These are phyloP conservation scores for Microbotryum intermedium DNA, from an alignment of 1,284 basidiomycete species.

Conservation along the genomic window DNA sequence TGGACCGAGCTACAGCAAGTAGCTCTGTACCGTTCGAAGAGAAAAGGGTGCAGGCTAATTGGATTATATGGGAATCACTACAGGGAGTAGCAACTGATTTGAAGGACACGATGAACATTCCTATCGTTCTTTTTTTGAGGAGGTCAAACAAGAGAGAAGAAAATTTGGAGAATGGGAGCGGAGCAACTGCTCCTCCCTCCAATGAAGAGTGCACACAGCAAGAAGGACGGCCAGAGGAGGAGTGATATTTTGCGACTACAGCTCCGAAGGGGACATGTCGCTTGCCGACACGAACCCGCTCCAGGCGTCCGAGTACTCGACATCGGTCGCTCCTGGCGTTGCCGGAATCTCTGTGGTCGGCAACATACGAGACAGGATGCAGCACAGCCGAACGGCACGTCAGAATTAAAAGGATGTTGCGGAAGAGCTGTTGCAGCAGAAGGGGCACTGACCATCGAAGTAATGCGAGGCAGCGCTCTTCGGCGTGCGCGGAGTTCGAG, in stretches of 20 bases:
- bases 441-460: conserved; percentile 63
- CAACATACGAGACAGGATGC: conserved; percentile 3
- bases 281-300: conserved; percentile 6
- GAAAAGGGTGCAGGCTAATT: too few relatives aligned
- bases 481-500: conserved; percentile 54
- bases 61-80: too few relatives aligned
- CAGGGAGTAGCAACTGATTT: too few relatives aligned
- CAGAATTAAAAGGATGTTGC: background rate
- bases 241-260: background rate
- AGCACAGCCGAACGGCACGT: conserved; percentile 7
- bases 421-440: background rate
- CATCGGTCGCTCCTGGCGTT: conserved; percentile 23
- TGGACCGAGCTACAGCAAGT: too few relatives aligned
- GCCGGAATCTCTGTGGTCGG: conserved; percentile 17
- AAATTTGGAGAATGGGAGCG: too few relatives aligned
- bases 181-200: too few relatives aligned
- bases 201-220: too few relatives aligned
- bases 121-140: too few relatives aligned
- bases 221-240: too few relatives aligned
- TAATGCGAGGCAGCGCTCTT: conserved; percentile 81
- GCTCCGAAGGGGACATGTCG: conserved; percentile 18
- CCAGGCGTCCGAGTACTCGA: conserved; percentile 19
- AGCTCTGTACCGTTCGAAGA: too few relatives aligned
- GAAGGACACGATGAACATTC: too few relatives aligned
- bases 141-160: too few relatives aligned